Base-by-base conservation (phyloP, 2,329 filamentous ascomycete genomes). In the Purpureocillium lavendulum region DNA sequence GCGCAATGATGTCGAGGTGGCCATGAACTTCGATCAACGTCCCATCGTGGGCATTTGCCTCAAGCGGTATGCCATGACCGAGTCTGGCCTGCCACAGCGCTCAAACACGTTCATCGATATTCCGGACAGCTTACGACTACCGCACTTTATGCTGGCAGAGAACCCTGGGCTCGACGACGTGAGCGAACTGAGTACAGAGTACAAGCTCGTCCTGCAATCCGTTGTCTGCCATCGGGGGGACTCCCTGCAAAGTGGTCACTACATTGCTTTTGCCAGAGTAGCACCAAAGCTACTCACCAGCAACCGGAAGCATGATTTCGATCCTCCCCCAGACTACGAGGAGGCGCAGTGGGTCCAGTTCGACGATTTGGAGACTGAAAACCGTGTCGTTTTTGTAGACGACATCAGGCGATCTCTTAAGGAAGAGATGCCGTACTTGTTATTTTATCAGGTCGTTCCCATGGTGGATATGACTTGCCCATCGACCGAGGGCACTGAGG, bases 401-500 rank as follows among this genome's bases (percentile, higher is more conserved):
- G 83, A 96, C 46, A 77, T 82, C 50, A 81, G 85, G 45, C 65
- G 82, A 49, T 82, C 86, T 0, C 65, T 97, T 36, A 82, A 78
- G 49, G 75, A 83, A n/a, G 89, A 96, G 58, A 94, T 87, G 58
- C 90, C 92, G 0, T 97, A 97, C 57, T 73, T 97, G 7, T 69
- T 98, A 0, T 97, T 97, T 60, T 98, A 96, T 55, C 90, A 96
- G 59, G 86, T 97, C 31, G 76, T 94, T 24, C 89, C 90, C 0
- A 87, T 94, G 53, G 77, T 87, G 24, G 84, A 89, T 40, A 74
- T 83, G 7, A 66, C 69, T 1, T 55, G 64, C 1, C 62, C 66
- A 11, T 71, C 71, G 5, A 65, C 66, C 0, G 68, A 71, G 7
- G 62, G 62, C 33, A 68, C 63, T 2, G 65, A 69, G 26, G 59